Base-by-base conservation (phyloP, 768 basidiomycete genomes). In the Tulasnella sp. region DNA sequence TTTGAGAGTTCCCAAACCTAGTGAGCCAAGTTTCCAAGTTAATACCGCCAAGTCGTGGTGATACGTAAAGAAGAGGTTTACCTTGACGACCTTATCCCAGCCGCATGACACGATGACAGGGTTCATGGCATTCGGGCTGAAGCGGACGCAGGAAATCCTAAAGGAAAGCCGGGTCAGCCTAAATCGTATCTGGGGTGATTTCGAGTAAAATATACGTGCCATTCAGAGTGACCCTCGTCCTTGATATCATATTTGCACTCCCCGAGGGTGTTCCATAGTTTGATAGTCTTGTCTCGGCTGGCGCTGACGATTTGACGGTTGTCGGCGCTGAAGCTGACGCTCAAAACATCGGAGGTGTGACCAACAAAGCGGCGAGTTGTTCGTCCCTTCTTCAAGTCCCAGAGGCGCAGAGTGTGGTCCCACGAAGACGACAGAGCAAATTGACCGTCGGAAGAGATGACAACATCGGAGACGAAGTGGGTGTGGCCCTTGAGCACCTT, bases 51-150 rank as follows among this genome's bases (percentile, higher is more conserved):
- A 82, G 71, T 56, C 81, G 68, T 93, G 91, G 12, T 91, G 90
- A 3, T 86, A 89, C 71, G 44, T 31, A 38, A 5, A 72, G 27
- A 21, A 21, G 56, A 76, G 19, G 84, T 92, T 87, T 82, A 97
- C 98, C 92, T 99, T 99, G 86, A 99, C 98, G 81, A 98, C 96
- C 89, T 98, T 99, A 90, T 99, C 98, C 98, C 98, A 99, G 84
- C 98, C 98, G 84, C 93, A 94, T 81, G 98, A 99, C 80, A 99
- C 98, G 84, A 99, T 99, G 84, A 99, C 97, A 79, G 98, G 96
- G 89, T 97, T 98, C 88, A 91, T 84, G 82, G 97, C 92, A 86
- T 99, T 99, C 77, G 98, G 98, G 88, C 96, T 97, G 90, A 99
- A 99, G 86, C 97, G 94, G 62, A 99, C 98, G 86, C 97, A 99